These are phyloP conservation scores for Eruca vesicaria DNA, from an alignment of 441 rosid species.

Conservation along the genomic window DNA sequence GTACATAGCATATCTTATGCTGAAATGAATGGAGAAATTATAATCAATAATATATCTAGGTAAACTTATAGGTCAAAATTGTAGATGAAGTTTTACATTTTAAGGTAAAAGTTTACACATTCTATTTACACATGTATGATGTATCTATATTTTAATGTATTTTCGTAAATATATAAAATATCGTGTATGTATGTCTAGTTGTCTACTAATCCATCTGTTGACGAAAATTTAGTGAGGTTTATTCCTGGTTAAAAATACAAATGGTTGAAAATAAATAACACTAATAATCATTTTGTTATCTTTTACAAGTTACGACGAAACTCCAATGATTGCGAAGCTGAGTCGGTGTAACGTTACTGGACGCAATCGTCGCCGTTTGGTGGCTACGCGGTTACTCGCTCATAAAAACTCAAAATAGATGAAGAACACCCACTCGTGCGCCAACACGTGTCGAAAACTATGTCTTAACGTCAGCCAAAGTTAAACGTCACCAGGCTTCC, in stretches of 20 bases:
- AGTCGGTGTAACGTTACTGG: slow-evolving; percentile 1
- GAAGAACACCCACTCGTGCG: background rate
- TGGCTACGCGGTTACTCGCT: background rate
- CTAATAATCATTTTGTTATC: background rate
- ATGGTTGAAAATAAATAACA: background rate
- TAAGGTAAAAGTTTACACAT: background rate
- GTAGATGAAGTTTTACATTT: background rate
- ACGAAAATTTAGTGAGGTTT: background rate
- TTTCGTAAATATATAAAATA: background rate
- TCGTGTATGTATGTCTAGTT: background rate
- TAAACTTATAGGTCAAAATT: background rate
- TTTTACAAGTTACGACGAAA: slow-evolving; percentile 10
- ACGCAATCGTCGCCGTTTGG: background rate
- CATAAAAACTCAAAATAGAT: background rate
- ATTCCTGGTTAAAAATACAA: background rate
- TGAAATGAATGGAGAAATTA: background rate
- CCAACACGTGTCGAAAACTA: slow-evolving; percentile 11
- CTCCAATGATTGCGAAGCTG: slow-evolving; percentile 14
- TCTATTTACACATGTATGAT: background rate
- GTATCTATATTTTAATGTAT: background rate
- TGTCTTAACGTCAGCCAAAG: slow-evolving; percentile 18
- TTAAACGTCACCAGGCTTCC: slow-evolving; percentile 4
- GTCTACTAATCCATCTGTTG: background rate
- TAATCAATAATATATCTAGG: background rate
- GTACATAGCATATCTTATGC: no score